A percentile compares a stretch with the other conserved stretches of the same genome.
phyloP scores from a whole-genome alignment of 1,284 basidiomycete genomes.

The Trichosporon coremiiforme region DNA sequence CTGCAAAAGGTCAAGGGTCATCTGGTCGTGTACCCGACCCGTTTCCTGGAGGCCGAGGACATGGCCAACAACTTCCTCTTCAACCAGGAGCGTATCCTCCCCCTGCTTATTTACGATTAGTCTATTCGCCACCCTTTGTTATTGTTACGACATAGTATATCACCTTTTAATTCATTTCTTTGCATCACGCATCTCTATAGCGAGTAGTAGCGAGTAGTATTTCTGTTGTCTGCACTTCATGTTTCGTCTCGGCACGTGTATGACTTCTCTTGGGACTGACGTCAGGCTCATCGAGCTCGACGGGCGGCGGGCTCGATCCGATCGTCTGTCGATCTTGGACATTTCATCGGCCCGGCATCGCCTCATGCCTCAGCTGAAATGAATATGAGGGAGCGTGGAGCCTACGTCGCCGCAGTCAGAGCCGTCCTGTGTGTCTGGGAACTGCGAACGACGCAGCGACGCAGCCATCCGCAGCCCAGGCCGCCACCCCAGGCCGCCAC shows the following conservation, averaged over 20 bases:
- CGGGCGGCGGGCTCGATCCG: no score
- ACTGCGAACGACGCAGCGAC: neutral
- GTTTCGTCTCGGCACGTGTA: no score
- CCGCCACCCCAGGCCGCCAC: neutral
- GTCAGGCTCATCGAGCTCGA: no score
- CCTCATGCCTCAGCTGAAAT: neutral
- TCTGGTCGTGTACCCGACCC: conserved; percentile 80
- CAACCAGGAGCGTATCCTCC: conserved; percentile 69
- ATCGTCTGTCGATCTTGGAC: no score
- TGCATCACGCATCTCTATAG: no score
- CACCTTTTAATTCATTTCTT: neutral
- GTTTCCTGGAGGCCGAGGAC: conserved; percentile 84
- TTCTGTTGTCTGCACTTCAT: no score
- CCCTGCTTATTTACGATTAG: conserved; percentile 56
- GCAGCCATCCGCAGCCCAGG: neutral
- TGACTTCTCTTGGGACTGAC: no score
- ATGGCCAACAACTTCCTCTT: conserved; percentile 86
- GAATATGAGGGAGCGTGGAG: neutral
- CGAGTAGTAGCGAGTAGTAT: no score
- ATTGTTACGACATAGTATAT: no score
- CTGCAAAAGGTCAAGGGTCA: conserved; percentile 76
- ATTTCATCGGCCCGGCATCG: neutral
- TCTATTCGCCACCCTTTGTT: neutral
- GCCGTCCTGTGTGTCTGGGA: neutral
- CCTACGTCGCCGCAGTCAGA: neutral